Evolutionary conservation across 208 protist genomes (phyloP), one percentile per base, ranked within the genome.

Genomic region (Naegleria gruberi): DNA sequence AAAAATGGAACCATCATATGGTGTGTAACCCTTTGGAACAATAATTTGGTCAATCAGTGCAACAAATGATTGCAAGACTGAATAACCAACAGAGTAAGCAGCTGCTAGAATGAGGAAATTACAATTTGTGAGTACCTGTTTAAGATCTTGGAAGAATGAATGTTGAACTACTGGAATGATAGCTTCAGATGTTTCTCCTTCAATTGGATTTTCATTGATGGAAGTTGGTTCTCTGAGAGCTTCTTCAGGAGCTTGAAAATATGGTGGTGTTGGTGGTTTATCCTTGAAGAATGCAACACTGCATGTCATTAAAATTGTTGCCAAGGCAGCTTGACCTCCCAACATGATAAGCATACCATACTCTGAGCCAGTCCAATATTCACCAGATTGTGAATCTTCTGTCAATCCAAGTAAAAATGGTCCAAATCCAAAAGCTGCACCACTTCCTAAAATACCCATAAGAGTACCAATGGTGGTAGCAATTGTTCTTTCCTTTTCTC

Each of bases 11-110:
- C 30, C 82, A n/a, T 86, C 82, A 47, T 86, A 30, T 4, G 15
- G 30, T 45, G 17, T 86, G 45, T 86, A 86, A 46, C 82, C 82
- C 17, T 47, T 46, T 2, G 82, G 82, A 46, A 86, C 42, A 46
- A 86, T 46, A 86, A 86, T 86, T 86, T 86, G 82, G n/a, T 86
- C 34, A 37, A 86, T 86, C 2, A 86, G 82, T 19, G 82, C 19
- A 42, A 37, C 34, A 37, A 86, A 86, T 26, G 82, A 43, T 46
- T 46, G 34, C 1, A 86, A 47, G 0, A 46, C 37, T 8, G 42
- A 23, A 46, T 42, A 86, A 37, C 82, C 82, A 86, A 86, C 30
- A 42, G 42, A 23, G 34, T 42, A 86, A 37, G 82, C 82, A 42
- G 17, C 23, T 12, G 45, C 19, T 15, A 86, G 43, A n/a, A 44